Percentiles rank a stretch among this genome's conserved stretches.
Conservation (phyloP, 352 stramenopile genomes). For the Chrysophaeum taylorii region DNA sequence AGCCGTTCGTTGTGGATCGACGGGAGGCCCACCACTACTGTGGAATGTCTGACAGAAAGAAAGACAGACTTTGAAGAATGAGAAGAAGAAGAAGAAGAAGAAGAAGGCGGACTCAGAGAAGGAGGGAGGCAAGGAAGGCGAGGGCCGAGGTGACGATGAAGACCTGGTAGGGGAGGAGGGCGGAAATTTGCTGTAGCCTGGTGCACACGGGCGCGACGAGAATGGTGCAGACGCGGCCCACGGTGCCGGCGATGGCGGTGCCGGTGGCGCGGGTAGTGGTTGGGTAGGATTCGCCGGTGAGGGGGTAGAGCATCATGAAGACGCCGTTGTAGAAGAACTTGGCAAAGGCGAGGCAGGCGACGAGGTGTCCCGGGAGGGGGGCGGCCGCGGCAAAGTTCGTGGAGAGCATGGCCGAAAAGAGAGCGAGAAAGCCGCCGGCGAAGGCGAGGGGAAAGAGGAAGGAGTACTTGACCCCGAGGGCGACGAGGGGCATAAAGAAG, state of each 20-base stretch:
- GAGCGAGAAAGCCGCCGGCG: not conserved
- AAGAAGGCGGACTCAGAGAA: no score
- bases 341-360: not conserved
- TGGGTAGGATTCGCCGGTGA: not conserved
- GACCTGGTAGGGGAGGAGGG: not conserved
- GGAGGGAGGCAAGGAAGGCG: not conserved
- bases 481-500: not conserved
- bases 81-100: no score
- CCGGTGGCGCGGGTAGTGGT: not conserved
- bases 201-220: not conserved
- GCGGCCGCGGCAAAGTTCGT: not conserved
- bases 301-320: constrained; percentile 7
- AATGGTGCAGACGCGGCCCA: not conserved
- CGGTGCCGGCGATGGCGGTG: not conserved
- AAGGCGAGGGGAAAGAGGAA: not conserved
- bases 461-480: not conserved
- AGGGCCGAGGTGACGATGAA: not conserved
- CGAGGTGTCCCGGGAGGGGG: not conserved
- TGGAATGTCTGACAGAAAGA: no score
- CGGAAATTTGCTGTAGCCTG: not conserved
- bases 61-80: no score
- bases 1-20: no score
- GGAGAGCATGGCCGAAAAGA: not conserved
- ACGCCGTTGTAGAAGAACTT: constrained; percentile 9
- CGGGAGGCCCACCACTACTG: no score